These are phyloP conservation scores for Apiotrichum montevideense DNA, from an alignment of 1,284 basidiomycete species.

Conservation along the genomic window DNA sequence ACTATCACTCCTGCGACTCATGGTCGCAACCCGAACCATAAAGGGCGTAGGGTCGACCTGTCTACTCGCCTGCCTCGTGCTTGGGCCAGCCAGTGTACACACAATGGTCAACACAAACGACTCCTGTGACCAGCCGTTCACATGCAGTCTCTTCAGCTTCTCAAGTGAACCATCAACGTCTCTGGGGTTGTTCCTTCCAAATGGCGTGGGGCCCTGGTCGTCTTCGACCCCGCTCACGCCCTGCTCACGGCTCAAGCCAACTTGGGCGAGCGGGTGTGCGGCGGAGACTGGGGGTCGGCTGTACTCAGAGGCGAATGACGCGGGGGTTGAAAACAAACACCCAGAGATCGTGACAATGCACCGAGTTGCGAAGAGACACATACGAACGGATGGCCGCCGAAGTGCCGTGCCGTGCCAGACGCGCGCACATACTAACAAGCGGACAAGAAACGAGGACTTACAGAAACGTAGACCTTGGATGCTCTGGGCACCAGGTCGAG, in stretches of 20 bases:
- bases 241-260: slow-evolving; percentile 21
- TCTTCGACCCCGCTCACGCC: slow-evolving; percentile 21
- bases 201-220: slow-evolving; percentile 5
- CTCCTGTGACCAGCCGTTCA: no score
- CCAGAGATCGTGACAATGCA: neutral
- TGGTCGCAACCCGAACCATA: slow-evolving; percentile 1
- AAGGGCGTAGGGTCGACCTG: neutral
- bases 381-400: neutral
- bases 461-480: neutral
- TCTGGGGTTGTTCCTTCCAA: neutral
- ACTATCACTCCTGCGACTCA: slow-evolving; percentile 2
- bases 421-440: neutral
- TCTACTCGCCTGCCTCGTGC: neutral
- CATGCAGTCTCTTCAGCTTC: no score
- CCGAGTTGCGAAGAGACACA: neutral
- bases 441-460: slow-evolving; percentile 9
- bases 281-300: slow-evolving; percentile 20
- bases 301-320: neutral
- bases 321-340: neutral
- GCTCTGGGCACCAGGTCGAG: neutral
- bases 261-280: slow-evolving; percentile 20
- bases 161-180: no score
- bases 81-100: neutral
- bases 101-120: neutral
- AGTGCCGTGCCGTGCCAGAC: neutral